Base-by-base conservation (phyloP, 2,329 filamentous ascomycete species). In the Periconia digitata region DNA sequence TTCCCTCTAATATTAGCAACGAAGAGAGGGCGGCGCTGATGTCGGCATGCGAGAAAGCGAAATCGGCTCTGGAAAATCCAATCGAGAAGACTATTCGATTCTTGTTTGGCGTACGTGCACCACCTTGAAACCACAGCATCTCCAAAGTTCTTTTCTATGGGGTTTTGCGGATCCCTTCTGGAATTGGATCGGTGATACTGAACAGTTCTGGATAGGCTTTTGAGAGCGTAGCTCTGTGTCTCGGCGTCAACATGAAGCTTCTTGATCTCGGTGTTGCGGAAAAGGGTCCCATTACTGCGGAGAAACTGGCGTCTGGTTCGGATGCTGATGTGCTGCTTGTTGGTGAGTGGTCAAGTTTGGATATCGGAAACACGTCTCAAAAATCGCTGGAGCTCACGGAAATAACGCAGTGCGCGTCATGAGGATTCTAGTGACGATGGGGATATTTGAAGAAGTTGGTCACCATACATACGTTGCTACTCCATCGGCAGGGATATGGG, bases 241-340 rank as follows among this genome's bases (percentile, higher is more conserved):
- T 47, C 15, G 39, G 27, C n/a, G 38, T 36, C 5, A 29, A 47
- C 20, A 47, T 47, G 45, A 42, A 47, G 22, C 24, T 47, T 13
- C 32, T 47, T 18, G 45, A 47, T 41, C 24, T 41, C 15, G 45
- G 38, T 8, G 8, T 47, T 5, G 32, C 18, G 16, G 17, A 38
- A 3, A 16, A 36, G 37, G 38, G 45, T 16, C 29, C 38, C 12
- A 27, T 47, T 15, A 47, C 38, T 5, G 45, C 45, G n/a, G 38
- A 20, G 8, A 3, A 37, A 22, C 22, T 47, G 22, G 38, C 38
- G 8, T 35, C 27, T 32, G 21, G 21, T 3, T 41, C 39, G 13
- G 38, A 32, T 3, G 45, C 45, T 5, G 45, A 42, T 29, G 15
- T 17, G 36, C 13, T 43, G 21, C 39, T 47, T 15, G 22, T 43